Base-by-base conservation (phyloP, 495 filamentous ascomycete genomes). In the Trichoderma erinaceum region DNA sequence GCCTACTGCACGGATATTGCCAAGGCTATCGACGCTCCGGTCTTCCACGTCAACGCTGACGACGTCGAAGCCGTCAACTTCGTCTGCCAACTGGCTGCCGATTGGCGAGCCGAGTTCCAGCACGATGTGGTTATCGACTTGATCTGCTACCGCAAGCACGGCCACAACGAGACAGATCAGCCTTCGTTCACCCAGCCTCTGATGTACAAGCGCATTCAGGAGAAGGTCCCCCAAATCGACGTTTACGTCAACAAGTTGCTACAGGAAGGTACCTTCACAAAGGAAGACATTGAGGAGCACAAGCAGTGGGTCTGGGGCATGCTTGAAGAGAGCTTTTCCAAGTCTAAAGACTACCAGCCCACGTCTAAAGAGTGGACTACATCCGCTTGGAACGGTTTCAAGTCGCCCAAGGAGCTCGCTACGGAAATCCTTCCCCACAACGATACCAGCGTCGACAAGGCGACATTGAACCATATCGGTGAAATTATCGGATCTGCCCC, bases 271-370 rank as follows among this genome's bases (percentile, higher is more conserved):
- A 93, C 91, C 66, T 98, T 99, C 83, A 97, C 93, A 68, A 92
- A 96, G 81, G 93, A 94, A 72, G 95, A 99, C 74, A 91, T 99
- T 68, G 93, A 99, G 69, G 95, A 99, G 84, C 95, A 99, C 85
- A 96, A 95, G 83, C 91, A 96, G 79, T 99, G 95, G 95, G 96
- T 98, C 65, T 99, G 96, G 95, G 92, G 91, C 70, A 98, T 98
- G 94, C 82, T 99, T 58, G 92, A 93, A 74, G 93, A 97, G 76
- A 97, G 92, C 82, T 99, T 98, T 78, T 85, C 92, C 70, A 90
- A 94, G 76, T 96, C 92, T 80, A 97, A 92, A 81, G 94, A 99
- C 75, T 99, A 99, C 78, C 90, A 96, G 80, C 92, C 95, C 25
- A 94, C 90, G 50, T 88, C 94, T 68, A 97, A 97, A 80, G 95